Evolutionary conservation across 2,329 filamentous ascomycete genomes (phyloP), one percentile per base, ranked within the genome.

Genomic region (Karstenula rhodostoma): DNA sequence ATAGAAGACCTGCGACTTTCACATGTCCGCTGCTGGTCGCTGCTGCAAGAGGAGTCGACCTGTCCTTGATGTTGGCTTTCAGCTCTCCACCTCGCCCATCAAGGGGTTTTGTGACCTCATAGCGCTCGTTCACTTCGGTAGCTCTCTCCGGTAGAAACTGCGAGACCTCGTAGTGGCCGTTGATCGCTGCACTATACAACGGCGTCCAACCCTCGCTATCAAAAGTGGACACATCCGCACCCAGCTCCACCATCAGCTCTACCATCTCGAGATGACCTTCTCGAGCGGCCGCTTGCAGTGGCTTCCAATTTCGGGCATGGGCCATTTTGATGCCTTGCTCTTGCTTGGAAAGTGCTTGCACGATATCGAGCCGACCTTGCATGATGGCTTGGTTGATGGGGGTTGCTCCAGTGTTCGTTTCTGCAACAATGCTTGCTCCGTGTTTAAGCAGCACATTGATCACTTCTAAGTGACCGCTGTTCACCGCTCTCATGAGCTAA

Each of bases 201-300:
- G 44, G 44, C 17, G 44, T 47, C 44, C 44, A 47, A 3, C 44
- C 44, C 12, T 47, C 44, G 13, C 44, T n/a, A 27, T 46, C 44
- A 17, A 7, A 5, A 27, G 44, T 17, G 25, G 44, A 47, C 10
- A 47, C 23, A 27, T 47, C 44, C 7, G 44, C 44, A 9, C 44
- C 44, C 23, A 12, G 15, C 12, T 47, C 6, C 23, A 47, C 9
- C 17, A 43, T 43, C 40, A 43, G 19, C 4, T 43, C 19, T 19
- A 19, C n/a, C n/a, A 43, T 43, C n/a, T 22, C 40, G 7, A 43
- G n/a, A 19, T 43, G 40, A 19, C 40, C 40, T 22, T 19, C 40
- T 22, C 40, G 40, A 22, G 40, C 40, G 9, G 40, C 40, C 19
- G 40, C 40, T 19, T 43, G 40, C 8, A 22, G 40, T 43, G n/a